Evolutionary conservation across 2,329 filamentous ascomycete genomes (phyloP).

Genomic region (Aureobasidium namibiae): DNA sequence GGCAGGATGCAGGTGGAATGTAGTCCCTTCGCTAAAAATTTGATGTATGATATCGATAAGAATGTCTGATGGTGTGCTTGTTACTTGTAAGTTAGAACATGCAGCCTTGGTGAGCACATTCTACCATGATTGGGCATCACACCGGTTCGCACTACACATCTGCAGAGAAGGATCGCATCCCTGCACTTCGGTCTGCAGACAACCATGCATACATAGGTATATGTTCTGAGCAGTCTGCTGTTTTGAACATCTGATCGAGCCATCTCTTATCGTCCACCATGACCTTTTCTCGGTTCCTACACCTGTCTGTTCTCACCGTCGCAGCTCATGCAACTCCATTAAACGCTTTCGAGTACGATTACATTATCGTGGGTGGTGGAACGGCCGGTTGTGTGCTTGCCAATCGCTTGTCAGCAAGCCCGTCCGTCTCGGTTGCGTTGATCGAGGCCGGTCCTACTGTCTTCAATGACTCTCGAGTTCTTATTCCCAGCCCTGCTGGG

Average conservation of each 20-base stretch:
- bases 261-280: not conserved
- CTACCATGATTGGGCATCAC: not conserved
- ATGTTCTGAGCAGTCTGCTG: not conserved
- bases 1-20: not conserved
- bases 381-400: conserved; percentile 18
- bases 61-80: not conserved
- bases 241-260: not conserved
- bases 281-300: not conserved
- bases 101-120: not conserved
- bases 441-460: conserved; percentile 17
- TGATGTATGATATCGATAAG: not conserved
- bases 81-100: not conserved
- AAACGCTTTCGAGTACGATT: conserved; percentile 14
- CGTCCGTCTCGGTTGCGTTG: conserved; percentile 16
- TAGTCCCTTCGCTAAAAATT: not conserved
- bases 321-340: not conserved
- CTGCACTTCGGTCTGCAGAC: not conserved
- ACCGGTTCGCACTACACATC: not conserved
- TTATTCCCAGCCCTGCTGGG: conserved; percentile 16
- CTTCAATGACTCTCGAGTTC: conserved; percentile 18
- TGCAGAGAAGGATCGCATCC: not conserved
- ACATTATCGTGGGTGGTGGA: conserved; percentile 18
- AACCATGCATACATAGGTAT: not conserved
- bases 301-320: not conserved
- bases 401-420: conserved; percentile 16